phyloP scores from a whole-genome alignment of 2,329 filamentous ascomycete genomes.

The Fusarium sp. region DNA sequence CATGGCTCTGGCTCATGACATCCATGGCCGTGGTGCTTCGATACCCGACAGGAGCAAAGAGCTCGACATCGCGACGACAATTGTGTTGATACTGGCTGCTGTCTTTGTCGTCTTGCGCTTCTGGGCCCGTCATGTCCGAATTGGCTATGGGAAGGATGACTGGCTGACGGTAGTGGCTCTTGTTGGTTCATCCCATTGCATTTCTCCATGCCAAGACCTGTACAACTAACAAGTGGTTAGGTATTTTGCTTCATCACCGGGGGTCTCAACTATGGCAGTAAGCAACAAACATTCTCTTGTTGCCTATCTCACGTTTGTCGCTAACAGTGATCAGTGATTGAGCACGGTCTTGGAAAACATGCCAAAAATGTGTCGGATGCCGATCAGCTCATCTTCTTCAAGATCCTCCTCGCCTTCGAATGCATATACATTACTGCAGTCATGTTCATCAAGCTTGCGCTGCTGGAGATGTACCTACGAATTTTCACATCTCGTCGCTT shows the following conservation, averaged over 20 bases:
- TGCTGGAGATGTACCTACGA: constrained; percentile 32
- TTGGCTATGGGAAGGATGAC: constrained; percentile 25
- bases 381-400: constrained; percentile 25
- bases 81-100: constrained; percentile 9
- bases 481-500: constrained; percentile 31
- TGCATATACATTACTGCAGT: constrained; percentile 32
- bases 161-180: constrained; percentile 28
- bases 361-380: not conserved
- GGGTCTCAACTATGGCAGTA: constrained; percentile 33
- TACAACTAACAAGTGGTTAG: constrained; percentile 13
- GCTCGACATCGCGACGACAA: constrained; percentile 17
- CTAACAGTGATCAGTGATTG: constrained; percentile 26
- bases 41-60: constrained; percentile 18
- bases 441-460: constrained; percentile 33
- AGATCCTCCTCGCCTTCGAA: constrained; percentile 35
- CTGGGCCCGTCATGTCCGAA: constrained; percentile 23
- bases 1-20: not conserved
- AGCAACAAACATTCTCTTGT: not conserved
- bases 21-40: not conserved
- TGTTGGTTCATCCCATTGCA: constrained; percentile 9
- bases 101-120: constrained; percentile 24
- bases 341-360: constrained; percentile 31
- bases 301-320: fast-evolving
- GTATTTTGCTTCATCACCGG: constrained; percentile 28
- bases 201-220: not conserved